Conservation (phyloP, 345 rosid genomes). For the Psidium guajava region DNA sequence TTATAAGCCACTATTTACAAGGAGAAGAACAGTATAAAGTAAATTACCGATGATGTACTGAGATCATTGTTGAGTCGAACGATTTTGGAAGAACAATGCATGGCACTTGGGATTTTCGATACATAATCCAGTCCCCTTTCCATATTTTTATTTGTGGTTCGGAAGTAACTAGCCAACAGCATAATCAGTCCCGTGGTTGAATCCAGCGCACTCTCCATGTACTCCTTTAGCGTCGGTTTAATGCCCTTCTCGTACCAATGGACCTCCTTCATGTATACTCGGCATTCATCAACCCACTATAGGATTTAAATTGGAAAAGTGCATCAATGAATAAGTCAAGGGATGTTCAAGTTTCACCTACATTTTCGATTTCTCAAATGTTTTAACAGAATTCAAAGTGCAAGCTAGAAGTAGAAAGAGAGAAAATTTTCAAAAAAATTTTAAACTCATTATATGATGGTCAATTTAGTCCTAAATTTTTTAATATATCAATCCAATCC, state of each 20-base stretch:
- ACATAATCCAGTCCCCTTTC: not conserved
- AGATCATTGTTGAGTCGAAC: conserved; percentile 7
- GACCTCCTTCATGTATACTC: too few relatives aligned
- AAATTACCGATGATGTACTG: conserved; percentile 11
- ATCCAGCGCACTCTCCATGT: not conserved
- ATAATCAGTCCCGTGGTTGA: not conserved
- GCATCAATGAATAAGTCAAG: not conserved
- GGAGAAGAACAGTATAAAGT: not conserved
- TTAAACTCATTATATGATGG: too few relatives aligned
- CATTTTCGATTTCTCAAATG: not conserved
- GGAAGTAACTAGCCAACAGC: not conserved
- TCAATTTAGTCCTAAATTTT: too few relatives aligned
- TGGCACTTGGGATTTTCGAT: not conserved
- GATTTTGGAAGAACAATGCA: not conserved
- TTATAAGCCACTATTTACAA: not conserved
- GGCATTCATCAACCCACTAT: conserved; percentile 7
- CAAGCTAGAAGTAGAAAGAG: not conserved
- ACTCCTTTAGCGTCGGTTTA: conserved; percentile 4
- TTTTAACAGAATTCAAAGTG: not conserved
- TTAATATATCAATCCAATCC: too few relatives aligned
- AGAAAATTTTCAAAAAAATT: too few relatives aligned
- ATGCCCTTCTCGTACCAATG: conserved; percentile 6
- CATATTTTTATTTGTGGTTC: not conserved
- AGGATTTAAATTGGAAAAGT: not conserved
- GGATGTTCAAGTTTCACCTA: not conserved